Conservation (phyloP, 257 asterid genomes). For the Nicotiana noctiflora region DNA sequence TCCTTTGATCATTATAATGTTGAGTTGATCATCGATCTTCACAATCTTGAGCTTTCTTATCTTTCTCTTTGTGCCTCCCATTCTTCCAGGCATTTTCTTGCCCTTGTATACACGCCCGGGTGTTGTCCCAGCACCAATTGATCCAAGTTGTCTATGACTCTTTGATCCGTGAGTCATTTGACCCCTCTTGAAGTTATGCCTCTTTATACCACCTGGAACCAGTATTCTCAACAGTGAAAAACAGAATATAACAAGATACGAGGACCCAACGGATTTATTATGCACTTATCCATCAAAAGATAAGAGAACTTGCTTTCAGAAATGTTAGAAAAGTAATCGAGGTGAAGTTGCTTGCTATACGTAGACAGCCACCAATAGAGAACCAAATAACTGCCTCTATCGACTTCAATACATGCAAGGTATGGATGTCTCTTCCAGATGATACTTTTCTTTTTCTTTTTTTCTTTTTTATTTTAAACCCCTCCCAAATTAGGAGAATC, state of each 20-base stretch:
- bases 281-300: background rate
- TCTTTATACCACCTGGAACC: slow-evolving; percentile 86
- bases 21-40: slow-evolving; percentile 79
- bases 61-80: slow-evolving; percentile 92
- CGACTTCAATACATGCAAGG: background rate
- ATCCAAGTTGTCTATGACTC: slow-evolving; percentile 88
- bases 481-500: too few species aligned
- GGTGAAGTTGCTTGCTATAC: background rate
- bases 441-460: too few species aligned
- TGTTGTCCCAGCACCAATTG: slow-evolving; percentile 97
- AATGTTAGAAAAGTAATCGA: background rate
- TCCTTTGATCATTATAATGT: slow-evolving; percentile 76
- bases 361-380: background rate
- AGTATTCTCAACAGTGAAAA: background rate
- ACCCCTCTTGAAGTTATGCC: slow-evolving; percentile 92
- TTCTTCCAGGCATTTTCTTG: slow-evolving; percentile 97
- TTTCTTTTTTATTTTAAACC: too few species aligned
- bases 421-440: background rate
- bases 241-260: background rate
- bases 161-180: slow-evolving; percentile 93
- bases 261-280: background rate
- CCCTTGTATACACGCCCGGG: slow-evolving; percentile 92
- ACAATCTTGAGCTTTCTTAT: slow-evolving; percentile 71
- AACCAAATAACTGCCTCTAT: background rate
- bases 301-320: background rate